Evolutionary conservation across 176 grass and related monocot species (phyloP), one percentile per base, ranked within the genome.

Genomic region (Canna indica): DNA sequence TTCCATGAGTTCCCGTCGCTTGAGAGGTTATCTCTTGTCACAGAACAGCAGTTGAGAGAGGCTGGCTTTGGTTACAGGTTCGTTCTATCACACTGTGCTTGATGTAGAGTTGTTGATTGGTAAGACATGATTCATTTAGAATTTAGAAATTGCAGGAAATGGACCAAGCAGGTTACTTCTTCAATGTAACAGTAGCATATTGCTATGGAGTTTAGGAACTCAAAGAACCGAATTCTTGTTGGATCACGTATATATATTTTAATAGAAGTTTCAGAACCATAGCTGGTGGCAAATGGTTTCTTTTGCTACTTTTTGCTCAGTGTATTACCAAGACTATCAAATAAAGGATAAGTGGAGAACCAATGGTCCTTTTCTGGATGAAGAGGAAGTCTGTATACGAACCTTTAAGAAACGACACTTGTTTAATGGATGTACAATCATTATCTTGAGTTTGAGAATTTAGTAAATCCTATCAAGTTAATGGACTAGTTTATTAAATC

Each of bases 21-120:
- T 39, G 84, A 97, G 68, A 77, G 75, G 69, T 82, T 97, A 5
- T 58, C 88, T 30, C 63, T 17, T 0, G 79, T 97, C 70, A 77
- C 89, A 3, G 94, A 97, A 79, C 74, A 77, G 47, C 88, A 97
- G 77, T 89, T 97, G n/a, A 78, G 94, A 53, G 86, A 90, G 58
- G 84, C 94, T 6, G 84, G 86, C 34, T 97, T 97, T 47, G 94
- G 94, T 71, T 97, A 92, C 72, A 85, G 88, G 94, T 97, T 46
- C 70, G 81, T 61, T 80, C 67, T 0, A 17, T 12, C 2, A 10
- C 18, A 33, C 28, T 8, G 8, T 54, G 15, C 28, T 12, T 30
- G 14, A 16, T 31, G 6, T 30, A 4, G 16, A 9, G 33, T 39
- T 66, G 7, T 38, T n/a, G 3, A 36, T 24, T n/a, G 17, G 35